These are phyloP conservation scores for Candida dajiaensis DNA, from an alignment of 805 yeast genomes.

Conservation along the genomic window DNA sequence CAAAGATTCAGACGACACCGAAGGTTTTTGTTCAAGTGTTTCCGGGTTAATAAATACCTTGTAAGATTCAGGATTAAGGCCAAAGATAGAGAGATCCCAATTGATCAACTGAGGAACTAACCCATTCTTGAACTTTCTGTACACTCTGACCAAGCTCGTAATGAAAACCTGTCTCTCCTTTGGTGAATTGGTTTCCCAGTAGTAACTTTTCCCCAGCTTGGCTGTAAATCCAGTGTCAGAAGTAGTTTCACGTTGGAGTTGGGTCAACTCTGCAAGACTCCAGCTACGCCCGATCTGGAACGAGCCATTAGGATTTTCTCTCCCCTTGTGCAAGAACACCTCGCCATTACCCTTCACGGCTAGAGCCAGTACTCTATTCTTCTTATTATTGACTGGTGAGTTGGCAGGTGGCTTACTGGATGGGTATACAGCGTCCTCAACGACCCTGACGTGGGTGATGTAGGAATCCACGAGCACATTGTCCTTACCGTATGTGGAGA, in stretches of 20 bases:
- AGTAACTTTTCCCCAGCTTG: constrained; percentile 69
- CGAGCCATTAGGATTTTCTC: constrained; percentile 65
- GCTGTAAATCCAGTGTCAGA: constrained; percentile 53
- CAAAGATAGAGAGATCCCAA: constrained; percentile 41
- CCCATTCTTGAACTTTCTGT: constrained; percentile 50
- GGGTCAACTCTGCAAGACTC: constrained; percentile 67
- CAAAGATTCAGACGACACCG: constrained; percentile 1
- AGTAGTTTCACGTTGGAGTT: constrained; percentile 47
- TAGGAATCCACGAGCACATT: constrained; percentile 49
- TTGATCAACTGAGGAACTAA: constrained; percentile 46
- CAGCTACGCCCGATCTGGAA: constrained; percentile 92
- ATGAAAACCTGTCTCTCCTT: constrained; percentile 57
- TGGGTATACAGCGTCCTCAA: constrained; percentile 71
- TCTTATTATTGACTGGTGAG: constrained; percentile 43
- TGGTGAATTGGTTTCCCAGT: constrained; percentile 66
- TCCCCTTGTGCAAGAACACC: constrained; percentile 76
- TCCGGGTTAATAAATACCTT: constrained; percentile 18
- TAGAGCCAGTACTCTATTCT: constrained; percentile 50
- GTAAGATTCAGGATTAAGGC: constrained; percentile 33
- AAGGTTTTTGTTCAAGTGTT: not conserved
- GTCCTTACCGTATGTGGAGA: constrained; percentile 38
- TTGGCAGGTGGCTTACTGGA: constrained; percentile 59
- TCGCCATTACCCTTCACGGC: constrained; percentile 63
- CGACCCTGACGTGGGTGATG: constrained; percentile 68
- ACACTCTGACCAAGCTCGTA: constrained; percentile 45